Evolutionary conservation across 2,329 filamentous ascomycete genomes (phyloP).

Genomic region (Oidium heveae): DNA sequence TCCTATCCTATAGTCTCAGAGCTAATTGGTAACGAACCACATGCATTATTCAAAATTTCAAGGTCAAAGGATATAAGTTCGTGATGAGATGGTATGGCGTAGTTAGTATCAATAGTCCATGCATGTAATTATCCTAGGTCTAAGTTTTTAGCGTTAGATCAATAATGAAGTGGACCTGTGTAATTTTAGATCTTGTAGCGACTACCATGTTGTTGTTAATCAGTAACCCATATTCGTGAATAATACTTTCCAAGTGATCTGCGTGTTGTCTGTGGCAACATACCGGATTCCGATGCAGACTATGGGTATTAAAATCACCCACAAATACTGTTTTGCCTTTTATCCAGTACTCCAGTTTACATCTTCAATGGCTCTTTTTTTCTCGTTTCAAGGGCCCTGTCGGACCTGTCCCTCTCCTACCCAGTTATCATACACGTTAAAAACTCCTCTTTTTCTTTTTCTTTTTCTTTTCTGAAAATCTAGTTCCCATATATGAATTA

Average conservation of each 20-base stretch:
- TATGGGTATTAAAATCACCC: too few species aligned
- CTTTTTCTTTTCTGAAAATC: not conserved
- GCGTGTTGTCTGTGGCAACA: not conserved
- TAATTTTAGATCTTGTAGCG: not conserved
- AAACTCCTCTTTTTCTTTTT: not conserved
- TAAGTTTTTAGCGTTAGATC: not conserved
- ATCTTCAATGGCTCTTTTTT: not conserved
- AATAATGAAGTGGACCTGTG: not conserved
- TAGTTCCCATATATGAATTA: not conserved
- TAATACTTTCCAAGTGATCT: not conserved
- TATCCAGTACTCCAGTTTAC: not conserved
- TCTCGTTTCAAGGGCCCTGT: not conserved
- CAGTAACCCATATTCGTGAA: not conserved
- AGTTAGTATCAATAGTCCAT: not conserved
- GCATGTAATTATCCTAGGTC: not conserved
- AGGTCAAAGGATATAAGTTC: not conserved
- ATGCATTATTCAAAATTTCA: not conserved
- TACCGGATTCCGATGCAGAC: not conserved
- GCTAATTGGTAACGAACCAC: not conserved
- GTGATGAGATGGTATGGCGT: not conserved
- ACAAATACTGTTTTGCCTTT: not conserved
- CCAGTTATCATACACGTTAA: too few species aligned
- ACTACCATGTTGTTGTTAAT: not conserved
- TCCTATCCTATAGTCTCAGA: not conserved
- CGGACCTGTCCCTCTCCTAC: not conserved